phyloP scores from a whole-genome alignment of 306 rosid species.

The Medicago arabica region DNA sequence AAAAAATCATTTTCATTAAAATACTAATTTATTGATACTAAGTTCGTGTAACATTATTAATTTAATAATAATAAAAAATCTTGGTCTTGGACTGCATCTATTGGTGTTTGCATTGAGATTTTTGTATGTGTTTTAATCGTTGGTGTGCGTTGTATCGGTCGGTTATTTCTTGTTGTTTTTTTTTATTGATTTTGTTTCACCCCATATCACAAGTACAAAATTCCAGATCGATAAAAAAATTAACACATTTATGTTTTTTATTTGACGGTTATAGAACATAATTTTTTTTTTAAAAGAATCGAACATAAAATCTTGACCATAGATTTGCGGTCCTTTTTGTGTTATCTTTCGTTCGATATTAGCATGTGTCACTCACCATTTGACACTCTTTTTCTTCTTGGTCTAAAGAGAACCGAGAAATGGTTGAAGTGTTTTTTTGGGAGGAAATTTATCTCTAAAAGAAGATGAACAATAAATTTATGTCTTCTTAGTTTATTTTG shows the following conservation, averaged over 20 bases:
- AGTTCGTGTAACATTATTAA: conserved; percentile 9
- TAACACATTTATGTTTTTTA: background rate
- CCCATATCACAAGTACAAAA: conserved; percentile 19
- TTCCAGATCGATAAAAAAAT: conserved; percentile 47
- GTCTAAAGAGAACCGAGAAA: background rate
- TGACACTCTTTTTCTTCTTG: background rate
- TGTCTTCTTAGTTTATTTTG: conserved; percentile 82
- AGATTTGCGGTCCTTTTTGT: conserved; percentile 53
- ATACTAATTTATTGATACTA: background rate
- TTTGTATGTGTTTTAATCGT: background rate
- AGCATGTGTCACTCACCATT: background rate
- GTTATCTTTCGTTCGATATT: too few relatives aligned
- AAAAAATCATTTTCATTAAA: conserved; percentile 1
- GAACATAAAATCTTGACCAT: conserved; percentile 51
- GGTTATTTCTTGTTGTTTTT: conserved; percentile 21
- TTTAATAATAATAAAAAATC: background rate
- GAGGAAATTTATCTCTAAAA: background rate
- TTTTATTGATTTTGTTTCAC: conserved; percentile 23
- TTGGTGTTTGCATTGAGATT: conserved; percentile 56
- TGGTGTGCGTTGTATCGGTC: conserved; percentile 15
- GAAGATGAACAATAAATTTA: conserved; percentile 59
- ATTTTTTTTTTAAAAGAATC: too few relatives aligned
- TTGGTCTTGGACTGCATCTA: conserved; percentile 2
- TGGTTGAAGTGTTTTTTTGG: conserved; percentile 24
- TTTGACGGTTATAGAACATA: conserved; percentile 23